These are phyloP conservation scores for Papiliotrema fonsecae DNA, from an alignment of 1,284 basidiomycete species.

Conservation along the genomic window DNA sequence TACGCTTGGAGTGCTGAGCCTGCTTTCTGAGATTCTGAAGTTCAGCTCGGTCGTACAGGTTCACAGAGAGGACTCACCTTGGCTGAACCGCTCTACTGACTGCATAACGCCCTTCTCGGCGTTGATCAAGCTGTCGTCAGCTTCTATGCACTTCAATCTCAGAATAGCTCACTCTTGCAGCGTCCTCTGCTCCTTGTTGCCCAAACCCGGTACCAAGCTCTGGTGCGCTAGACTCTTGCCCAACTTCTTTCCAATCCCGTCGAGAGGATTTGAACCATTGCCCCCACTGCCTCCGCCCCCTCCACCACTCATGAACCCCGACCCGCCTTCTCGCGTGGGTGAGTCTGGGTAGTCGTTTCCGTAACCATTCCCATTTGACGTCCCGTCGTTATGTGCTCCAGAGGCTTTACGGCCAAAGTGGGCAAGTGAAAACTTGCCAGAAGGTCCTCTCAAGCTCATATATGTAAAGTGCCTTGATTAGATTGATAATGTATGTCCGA, in stretches of 20 bases:
- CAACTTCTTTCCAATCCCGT: slow-evolving; percentile 34
- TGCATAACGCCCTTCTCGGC: slow-evolving; percentile 78
- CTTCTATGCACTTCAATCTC: neutral
- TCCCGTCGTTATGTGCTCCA: slow-evolving; percentile 4
- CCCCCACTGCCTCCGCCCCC: slow-evolving; percentile 11
- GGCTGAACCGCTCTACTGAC: slow-evolving; percentile 54
- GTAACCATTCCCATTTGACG: slow-evolving; percentile 1
- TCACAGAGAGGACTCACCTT: slow-evolving; percentile 10
- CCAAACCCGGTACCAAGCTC: slow-evolving; percentile 60
- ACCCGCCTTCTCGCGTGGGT: slow-evolving; percentile 2
- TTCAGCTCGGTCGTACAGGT: neutral
- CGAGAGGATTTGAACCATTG: slow-evolving; percentile 13
- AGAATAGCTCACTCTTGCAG: slow-evolving; percentile 55
- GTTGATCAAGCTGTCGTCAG: slow-evolving; percentile 66
- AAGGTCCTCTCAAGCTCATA: slow-evolving; percentile 34
- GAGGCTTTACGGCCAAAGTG: slow-evolving; percentile 29
- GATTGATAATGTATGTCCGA: no score
- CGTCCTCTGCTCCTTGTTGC: slow-evolving; percentile 73
- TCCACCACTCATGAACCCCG: neutral
- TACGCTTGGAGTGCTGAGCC: slow-evolving; percentile 70
- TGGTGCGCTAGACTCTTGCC: slow-evolving; percentile 43
- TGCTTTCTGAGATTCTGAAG: slow-evolving; percentile 67
- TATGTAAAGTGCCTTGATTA: no score
- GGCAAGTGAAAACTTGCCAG: slow-evolving; percentile 39
- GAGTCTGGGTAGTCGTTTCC: slow-evolving; percentile 3